Conservation (phyloP, 2,329 filamentous ascomycete species). For the Botrytis squamosa region DNA sequence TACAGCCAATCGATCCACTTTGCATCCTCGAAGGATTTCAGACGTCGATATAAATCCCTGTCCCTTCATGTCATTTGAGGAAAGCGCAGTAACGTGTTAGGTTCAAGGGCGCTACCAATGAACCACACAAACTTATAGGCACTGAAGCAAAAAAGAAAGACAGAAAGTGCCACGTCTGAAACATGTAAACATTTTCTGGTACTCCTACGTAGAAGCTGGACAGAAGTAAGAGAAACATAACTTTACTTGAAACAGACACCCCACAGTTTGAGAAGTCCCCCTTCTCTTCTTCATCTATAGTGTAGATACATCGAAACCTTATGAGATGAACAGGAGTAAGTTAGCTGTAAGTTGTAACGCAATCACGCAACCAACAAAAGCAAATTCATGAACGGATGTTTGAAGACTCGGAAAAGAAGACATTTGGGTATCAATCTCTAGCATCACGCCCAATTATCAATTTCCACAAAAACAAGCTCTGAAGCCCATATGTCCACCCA, state of each 20-base stretch:
- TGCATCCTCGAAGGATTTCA: conserved; percentile 7
- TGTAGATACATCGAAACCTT: not conserved
- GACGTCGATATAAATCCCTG: conserved; percentile 4
- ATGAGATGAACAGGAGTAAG: not conserved
- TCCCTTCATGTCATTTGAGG: not conserved
- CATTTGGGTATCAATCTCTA: not conserved
- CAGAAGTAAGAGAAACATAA: not conserved
- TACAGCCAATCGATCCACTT: conserved; percentile 8
- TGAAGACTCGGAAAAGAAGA: not conserved
- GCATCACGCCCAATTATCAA: not conserved
- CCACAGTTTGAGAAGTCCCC: not conserved
- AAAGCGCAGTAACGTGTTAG: not conserved
- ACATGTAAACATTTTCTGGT: not conserved
- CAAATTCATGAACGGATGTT: not conserved
- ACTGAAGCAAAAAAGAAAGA: not conserved
- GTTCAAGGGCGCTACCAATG: not conserved
- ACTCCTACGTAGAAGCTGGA: not conserved
- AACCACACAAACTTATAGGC: not conserved
- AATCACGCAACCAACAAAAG: not conserved
- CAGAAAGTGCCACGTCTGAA: conserved; percentile 6
- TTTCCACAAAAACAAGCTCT: not conserved
- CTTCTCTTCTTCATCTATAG: not conserved
- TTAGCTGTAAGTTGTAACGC: not conserved
- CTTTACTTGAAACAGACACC: not conserved
- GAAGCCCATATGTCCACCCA: not conserved